Evolutionary conservation across 106 monocot species (phyloP), one percentile per base, ranked within the genome.

Genomic region (Dendrobium huoshanense): DNA sequence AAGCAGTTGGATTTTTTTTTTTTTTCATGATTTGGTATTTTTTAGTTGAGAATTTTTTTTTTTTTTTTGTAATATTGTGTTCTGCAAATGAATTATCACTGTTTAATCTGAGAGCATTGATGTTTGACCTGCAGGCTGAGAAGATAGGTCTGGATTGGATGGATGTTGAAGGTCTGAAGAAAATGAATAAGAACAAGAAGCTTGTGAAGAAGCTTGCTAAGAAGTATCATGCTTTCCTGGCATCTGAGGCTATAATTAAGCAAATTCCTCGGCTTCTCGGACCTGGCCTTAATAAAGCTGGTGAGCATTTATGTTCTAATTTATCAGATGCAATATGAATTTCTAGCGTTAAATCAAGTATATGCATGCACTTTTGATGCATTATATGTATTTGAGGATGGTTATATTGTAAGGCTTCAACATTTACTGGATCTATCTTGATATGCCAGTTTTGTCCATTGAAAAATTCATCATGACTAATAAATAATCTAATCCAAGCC

Each of bases 151-250:
- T 84, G 18, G 80, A 80, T 22, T 84, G 75, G 61, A 80, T 80
- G 84, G 84, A 84, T 84, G 84, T 84, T 80, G 84, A 84, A 55
- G 67, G 37, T 2, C 68, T 84, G 18, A 84, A 84, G 67, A 84
- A 80, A 41, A 48, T 84, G 75, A 84, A 84, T 80, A 84, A 84
- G 75, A 84, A 84, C 44, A 84, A 84, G 77, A 84, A 84, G 77
- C 80, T 84, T 29, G 84, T 84, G 22, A 84, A 84, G 54, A 84
- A 80, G 68, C 65, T 84, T 3, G 84, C 87, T 7, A 87, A 87
- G 81, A 87, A 87, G 55, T 87, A 87, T 47, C 87, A 87, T 81
- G 87, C 87, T 75, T 87, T 87, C 48, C 78, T 87, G 5, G 87
- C 87, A 41, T 87, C 87, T 67, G 87, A 87, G 65, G 83, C 87